Conservation (phyloP, 2,329 filamentous ascomycete species). For the Nemania sp. region DNA sequence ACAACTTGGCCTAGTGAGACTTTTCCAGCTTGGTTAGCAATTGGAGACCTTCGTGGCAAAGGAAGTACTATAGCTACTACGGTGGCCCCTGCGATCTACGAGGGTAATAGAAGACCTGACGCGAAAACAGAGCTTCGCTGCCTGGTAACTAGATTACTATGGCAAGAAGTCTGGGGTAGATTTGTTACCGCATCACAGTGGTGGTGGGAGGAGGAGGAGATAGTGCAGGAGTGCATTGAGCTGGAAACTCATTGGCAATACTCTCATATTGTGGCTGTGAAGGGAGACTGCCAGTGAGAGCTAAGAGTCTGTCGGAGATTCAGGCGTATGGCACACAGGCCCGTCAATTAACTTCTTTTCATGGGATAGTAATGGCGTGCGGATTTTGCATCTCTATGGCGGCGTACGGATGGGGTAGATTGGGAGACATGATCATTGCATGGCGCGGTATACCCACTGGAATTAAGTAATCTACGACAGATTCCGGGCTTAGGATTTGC, state of each 20-base stretch:
- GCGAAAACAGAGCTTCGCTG: slow-evolving; percentile 53
- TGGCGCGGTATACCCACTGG: slow-evolving; percentile 27
- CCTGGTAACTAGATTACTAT: slow-evolving; percentile 59
- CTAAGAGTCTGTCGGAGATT: neutral
- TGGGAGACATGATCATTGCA: slow-evolving; percentile 1
- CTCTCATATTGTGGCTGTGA: slow-evolving; percentile 58
- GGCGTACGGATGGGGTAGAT: slow-evolving; percentile 19
- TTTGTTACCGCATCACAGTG: slow-evolving; percentile 54
- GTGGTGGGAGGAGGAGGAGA: slow-evolving; percentile 65
- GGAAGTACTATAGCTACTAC: slow-evolving; percentile 53
- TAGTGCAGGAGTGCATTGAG: slow-evolving; percentile 58
- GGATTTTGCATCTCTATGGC: slow-evolving; percentile 2
- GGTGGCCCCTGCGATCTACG: slow-evolving; percentile 52
- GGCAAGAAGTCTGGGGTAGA: slow-evolving; percentile 63
- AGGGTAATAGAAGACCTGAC: slow-evolving; percentile 23
- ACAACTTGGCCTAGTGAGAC: slow-evolving; percentile 62
- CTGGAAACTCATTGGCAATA: slow-evolving; percentile 63
- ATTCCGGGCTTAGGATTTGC: slow-evolving; percentile 26
- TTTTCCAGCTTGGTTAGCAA: slow-evolving; percentile 62
- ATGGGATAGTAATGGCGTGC: neutral
- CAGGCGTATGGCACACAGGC: no score
- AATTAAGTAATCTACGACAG: slow-evolving; percentile 14
- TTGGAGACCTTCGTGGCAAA: slow-evolving; percentile 54
- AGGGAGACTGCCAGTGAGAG: slow-evolving; percentile 39
- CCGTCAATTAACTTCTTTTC: neutral